These are phyloP conservation scores for Cyberlindnera mrakii DNA, from an alignment of 805 yeast species.

Conservation along the genomic window DNA sequence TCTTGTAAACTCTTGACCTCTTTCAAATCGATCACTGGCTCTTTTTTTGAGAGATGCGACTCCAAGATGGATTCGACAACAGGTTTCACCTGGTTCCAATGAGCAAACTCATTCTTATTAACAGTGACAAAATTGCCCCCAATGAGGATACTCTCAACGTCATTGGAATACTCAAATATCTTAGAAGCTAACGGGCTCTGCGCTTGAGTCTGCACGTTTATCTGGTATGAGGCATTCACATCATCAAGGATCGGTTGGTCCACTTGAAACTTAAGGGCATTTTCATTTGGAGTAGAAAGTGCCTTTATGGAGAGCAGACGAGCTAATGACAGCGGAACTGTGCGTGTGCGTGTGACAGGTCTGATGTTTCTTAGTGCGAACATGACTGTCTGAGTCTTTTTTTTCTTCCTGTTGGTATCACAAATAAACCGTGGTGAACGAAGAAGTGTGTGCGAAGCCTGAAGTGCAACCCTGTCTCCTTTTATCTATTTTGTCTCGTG, in stretches of 20 bases:
- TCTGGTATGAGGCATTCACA: conserved; percentile 16
- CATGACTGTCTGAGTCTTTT: not conserved
- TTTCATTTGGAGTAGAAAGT: conserved; percentile 65
- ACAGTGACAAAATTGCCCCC: conserved; percentile 72
- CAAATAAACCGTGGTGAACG: no score
- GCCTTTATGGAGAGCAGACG: conserved; percentile 33
- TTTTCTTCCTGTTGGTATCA: no score
- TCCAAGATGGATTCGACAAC: conserved; percentile 47
- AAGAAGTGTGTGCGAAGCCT: no score
- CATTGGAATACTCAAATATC: conserved; percentile 46
- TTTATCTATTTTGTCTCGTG: not conserved
- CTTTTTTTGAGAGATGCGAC: conserved; percentile 25
- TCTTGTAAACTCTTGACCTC: conserved; percentile 5
- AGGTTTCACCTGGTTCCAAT: conserved; percentile 71
- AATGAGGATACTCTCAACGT: conserved; percentile 66
- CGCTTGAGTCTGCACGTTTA: conserved; percentile 18
- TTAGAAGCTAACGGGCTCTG: conserved; percentile 60
- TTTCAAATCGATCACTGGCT: conserved; percentile 21
- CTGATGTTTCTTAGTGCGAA: not conserved
- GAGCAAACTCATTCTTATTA: conserved; percentile 56
- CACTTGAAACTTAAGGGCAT: conserved; percentile 61
- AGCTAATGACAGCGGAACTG: not conserved
- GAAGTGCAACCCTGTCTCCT: not conserved
- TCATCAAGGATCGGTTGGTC: conserved; percentile 28
- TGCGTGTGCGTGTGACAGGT: conserved; percentile 6